Evolutionary conservation across 2,329 filamentous ascomycete genomes (phyloP), one percentile per base, ranked within the genome.

Genomic region (Chaetomiaceae sp.): DNA sequence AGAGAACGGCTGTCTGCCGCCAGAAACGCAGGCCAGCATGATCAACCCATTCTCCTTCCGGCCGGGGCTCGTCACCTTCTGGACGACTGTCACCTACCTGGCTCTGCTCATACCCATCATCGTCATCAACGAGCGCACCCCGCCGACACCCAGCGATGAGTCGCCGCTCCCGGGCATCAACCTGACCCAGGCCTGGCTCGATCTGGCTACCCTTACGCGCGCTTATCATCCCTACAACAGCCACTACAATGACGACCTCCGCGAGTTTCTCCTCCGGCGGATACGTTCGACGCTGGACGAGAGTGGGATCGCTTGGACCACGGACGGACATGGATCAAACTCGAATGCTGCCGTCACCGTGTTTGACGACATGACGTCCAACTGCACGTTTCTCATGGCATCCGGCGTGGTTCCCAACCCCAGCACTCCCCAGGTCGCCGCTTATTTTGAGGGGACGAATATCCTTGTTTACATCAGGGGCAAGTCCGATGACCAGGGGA

Each of bases 401-500:
- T 68, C 70, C 12, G 47, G 54, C 15, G 44, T 59, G 6, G 57
- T 54, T 4, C 45, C 54, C 6, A 33, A 47, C 38, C 45, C 57
- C 9, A 42, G 31, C 22, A 46, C 33, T 4, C 55, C 57, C 12
- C 51, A 54, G 19, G 51, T 58, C 44, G 81, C 72, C 23, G 81
- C 89, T 25, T 96, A 97, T 67, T 96, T 95, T 63, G 91, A 97
- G 71, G 89, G 90, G 29, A 92, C 83, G 58, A 99, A 97, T 64
- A 84, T 96, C 60, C 85, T 96, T 58, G 85, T 96, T 34, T 96
- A 96, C 65, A 88, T 99, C 54, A 85, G 89, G 42, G 94, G 94
- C 29, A 82, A 78, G 34, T 82, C 91, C 48, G 89, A 92, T 60
- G 81, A 85, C 23, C 74, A 80, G 27, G 84, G 84, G 8, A 77